Percentiles rank a stretch among this genome's conserved stretches.
Conservation (phyloP, 164 flowering plant genomes). For the Taxillus chinensis region DNA sequence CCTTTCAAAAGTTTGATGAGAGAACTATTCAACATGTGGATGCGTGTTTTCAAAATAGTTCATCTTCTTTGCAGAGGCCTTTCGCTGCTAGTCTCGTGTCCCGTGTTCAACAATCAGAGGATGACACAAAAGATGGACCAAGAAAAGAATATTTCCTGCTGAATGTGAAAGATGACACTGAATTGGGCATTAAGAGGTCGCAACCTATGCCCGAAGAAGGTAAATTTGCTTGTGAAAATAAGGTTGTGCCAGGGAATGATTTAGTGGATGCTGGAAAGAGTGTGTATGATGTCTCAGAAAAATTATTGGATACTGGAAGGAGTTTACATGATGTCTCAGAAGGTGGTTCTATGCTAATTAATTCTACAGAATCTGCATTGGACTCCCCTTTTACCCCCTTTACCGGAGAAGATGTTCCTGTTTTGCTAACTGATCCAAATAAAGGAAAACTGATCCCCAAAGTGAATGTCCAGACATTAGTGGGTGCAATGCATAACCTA, state of each 20-base stretch:
- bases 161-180: conserved; percentile 2
- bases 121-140: conserved; percentile 12
- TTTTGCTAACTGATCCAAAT: conserved; percentile 7
- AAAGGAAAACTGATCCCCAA: conserved; percentile 15
- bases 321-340: conserved; percentile 9
- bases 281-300: too few relatives aligned
- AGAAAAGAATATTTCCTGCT: conserved; percentile 7
- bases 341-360: conserved; percentile 10
- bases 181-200: conserved; percentile 1
- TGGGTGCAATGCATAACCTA: conserved; percentile 35
- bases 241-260: not conserved
- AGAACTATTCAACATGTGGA: conserved; percentile 4
- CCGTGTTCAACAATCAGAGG: conserved; percentile 6
- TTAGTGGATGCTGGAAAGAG: conserved; percentile 10
- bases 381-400: conserved; percentile 2
- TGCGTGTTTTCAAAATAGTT: conserved; percentile 10
- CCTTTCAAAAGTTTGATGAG: conserved; percentile 11
- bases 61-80: conserved; percentile 10
- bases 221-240: conserved; percentile 8
- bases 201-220: conserved; percentile 10
- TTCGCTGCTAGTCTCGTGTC: conserved; percentile 7
- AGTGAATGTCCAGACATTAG: conserved; percentile 22
- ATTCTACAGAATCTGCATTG: conserved; percentile 8
- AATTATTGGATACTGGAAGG: conserved; percentile 6
- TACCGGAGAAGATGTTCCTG: conserved; percentile 13